Evolutionary conservation across 2,329 filamentous ascomycete species (phyloP).

Genomic region (Trichophyton mentagrophytes): DNA sequence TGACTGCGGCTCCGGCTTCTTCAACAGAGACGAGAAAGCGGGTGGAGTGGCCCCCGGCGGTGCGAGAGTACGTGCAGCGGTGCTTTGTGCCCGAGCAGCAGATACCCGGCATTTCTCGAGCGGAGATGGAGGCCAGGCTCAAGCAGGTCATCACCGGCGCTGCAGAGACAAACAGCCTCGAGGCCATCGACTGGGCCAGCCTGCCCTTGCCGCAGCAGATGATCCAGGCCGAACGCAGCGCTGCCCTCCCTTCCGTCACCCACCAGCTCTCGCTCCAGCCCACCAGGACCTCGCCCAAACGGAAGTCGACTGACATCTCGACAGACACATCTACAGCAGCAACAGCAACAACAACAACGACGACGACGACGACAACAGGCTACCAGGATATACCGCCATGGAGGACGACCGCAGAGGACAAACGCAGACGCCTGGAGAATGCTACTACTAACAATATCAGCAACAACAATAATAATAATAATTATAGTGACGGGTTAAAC

Average conservation of each 20-base stretch:
- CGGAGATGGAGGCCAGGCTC: slow-evolving; percentile 71
- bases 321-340: slow-evolving; percentile 33
- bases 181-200: slow-evolving; percentile 66
- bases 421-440: slow-evolving; percentile 36
- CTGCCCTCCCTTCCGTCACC: slow-evolving; percentile 13
- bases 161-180: slow-evolving; percentile 59
- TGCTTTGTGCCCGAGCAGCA: slow-evolving; percentile 68
- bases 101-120: slow-evolving; percentile 46
- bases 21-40: slow-evolving; percentile 4
- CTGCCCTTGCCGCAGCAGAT: slow-evolving; percentile 77
- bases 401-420: slow-evolving; percentile 54
- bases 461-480: too few relatives aligned
- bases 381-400: slow-evolving; percentile 51
- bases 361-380: too few relatives aligned
- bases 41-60: slow-evolving; percentile 64
- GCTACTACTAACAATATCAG: too few relatives aligned
- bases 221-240: slow-evolving; percentile 56
- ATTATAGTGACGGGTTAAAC: slow-evolving; percentile 28
- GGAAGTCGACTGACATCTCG: slow-evolving; percentile 61
- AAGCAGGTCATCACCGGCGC: slow-evolving; percentile 75
- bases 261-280: slow-evolving; percentile 16
- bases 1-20: slow-evolving; percentile 18
- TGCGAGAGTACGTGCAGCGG: slow-evolving; percentile 77
- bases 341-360: slow-evolving; percentile 27
- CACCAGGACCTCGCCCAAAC: slow-evolving; percentile 40